Evolutionary conservation across 2,329 filamentous ascomycete genomes (phyloP), one percentile per base, ranked within the genome.

Genomic region (Neophaeococcomyces aloes): DNA sequence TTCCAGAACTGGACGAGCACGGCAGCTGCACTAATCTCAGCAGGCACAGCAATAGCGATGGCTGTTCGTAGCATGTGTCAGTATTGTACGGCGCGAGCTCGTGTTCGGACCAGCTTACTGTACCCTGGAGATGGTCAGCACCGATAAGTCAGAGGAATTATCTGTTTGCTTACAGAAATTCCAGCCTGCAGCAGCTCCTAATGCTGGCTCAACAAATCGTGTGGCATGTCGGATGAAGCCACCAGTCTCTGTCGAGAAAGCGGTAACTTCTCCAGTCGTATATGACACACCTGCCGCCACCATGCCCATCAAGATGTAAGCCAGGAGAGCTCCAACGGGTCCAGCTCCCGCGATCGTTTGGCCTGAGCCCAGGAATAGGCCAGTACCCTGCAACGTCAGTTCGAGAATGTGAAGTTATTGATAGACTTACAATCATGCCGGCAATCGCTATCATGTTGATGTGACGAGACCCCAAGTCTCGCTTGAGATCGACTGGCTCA

Each of bases 301-400:
- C n/a, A 36, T 5, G 6, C 4, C 53, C 39, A 65, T 66, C 59
- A 63, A 67, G n/a, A 64, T 64, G 57, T 57, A 36, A 6, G n/a
- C 33, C 13, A 39, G 21, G 23, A 18, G 30, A 27, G 30, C 3
- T 8, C 4, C 14, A 19, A 7, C 37, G 13, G 86, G 86, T 3
- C 86, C 86, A 51, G 85, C 86, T 8, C 70, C 69, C 37, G 76
- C 70, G 44, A 91, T 67, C 10, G 84, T 78, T 47, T 68, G 70
- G 42, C 84, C 85, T 1, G 84, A 89, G 17, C 85, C 83, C 30
- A 94, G 85, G 60, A 94, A 94, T 2, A 94, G 70, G 53, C 88
- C 87, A 21, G 83, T 88, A 47, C 81, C n/a, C n/a, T n/a, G n/a
- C n/a, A n/a, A n/a, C n/a, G n/a, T n/a, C n/a, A n/a, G n/a, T n/a